A percentile compares a stretch with the other conserved stretches of the same genome.
phyloP scores from a whole-genome alignment of 305 asterid genomes.

The Fraxinus dipetala region DNA sequence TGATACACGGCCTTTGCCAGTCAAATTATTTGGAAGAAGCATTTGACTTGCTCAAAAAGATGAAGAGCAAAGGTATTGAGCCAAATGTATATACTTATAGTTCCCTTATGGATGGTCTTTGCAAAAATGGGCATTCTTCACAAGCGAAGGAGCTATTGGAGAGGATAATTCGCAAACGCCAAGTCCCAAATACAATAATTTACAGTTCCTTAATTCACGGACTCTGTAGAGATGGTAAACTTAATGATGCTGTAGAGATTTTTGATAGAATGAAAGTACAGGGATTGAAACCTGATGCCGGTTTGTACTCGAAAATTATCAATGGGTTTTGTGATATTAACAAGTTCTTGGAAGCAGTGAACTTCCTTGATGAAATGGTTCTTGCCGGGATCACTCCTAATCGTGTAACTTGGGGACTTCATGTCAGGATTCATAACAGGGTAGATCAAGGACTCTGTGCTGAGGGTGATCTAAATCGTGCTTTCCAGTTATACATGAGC shows the following conservation, averaged over 20 bases:
- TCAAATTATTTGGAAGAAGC: constrained; percentile 60
- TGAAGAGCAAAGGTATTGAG: constrained; percentile 65
- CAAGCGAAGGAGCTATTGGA: constrained; percentile 64
- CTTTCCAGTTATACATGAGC: constrained; percentile 60
- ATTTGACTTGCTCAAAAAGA: constrained; percentile 58
- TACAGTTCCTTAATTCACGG: constrained; percentile 80
- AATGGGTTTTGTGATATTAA: constrained; percentile 55
- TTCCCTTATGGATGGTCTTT: constrained; percentile 76
- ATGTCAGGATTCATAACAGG: constrained; percentile 65
- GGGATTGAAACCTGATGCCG: constrained; percentile 88
- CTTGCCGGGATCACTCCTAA: constrained; percentile 73
- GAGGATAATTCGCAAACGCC: constrained; percentile 46
- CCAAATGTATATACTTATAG: constrained; percentile 85
- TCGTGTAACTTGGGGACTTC: constrained; percentile 79
- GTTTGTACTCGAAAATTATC: constrained; percentile 66
- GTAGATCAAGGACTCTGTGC: constrained; percentile 62
- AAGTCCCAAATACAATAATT: constrained; percentile 68
- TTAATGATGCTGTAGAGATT: constrained; percentile 65
- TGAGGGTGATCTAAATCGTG: constrained; percentile 45
- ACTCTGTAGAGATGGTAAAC: constrained; percentile 60
- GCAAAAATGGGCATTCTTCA: constrained; percentile 72
- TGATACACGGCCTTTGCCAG: constrained; percentile 71
- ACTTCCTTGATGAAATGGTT: constrained; percentile 83
- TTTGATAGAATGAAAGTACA: constrained; percentile 86
- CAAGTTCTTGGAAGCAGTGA: constrained; percentile 72